phyloP scores from a whole-genome alignment of 108 stramenopile genomes.

The Pseudonitzschia delicatissima region DNA sequence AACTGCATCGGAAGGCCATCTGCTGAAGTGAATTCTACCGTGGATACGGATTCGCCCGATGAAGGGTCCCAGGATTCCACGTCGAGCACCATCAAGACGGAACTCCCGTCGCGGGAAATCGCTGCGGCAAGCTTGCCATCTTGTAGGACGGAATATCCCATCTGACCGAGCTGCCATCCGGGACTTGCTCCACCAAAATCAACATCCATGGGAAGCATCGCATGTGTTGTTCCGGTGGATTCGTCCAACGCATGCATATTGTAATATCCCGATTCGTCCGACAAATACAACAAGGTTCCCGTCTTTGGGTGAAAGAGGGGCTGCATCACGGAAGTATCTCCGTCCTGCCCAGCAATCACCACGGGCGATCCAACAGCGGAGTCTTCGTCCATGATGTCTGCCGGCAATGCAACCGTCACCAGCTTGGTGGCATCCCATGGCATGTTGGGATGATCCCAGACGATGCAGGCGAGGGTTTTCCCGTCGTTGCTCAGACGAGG shows the following conservation, averaged over 20 bases:
- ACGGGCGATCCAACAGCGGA: conserved; percentile 6
- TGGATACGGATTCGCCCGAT: conserved; percentile 11
- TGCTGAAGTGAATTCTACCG: conserved; percentile 24
- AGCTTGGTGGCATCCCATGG: conserved; percentile 18
- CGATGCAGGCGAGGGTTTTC: conserved; percentile 50
- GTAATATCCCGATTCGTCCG: conserved; percentile 65
- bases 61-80: background rate
- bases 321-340: conserved; percentile 63
- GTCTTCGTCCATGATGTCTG: background rate
- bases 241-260: conserved; percentile 48
- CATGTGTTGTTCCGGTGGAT: background rate
- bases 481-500: conserved; percentile 52
- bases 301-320: conserved; percentile 56
- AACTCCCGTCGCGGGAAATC: conserved; percentile 48
- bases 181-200: conserved; percentile 67
- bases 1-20: conserved; percentile 59
- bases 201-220: conserved; percentile 41
- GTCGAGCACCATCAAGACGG: conserved; percentile 45
- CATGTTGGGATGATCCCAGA: conserved; percentile 88
- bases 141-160: conserved; percentile 51
- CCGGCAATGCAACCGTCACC: conserved; percentile 3
- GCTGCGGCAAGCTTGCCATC: conserved; percentile 55
- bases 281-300: conserved; percentile 60
- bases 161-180: conserved; percentile 66
- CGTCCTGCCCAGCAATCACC: conserved; percentile 53